Conservation (phyloP, 352 stramenopile genomes). For the Globisporangium takayamanum region DNA sequence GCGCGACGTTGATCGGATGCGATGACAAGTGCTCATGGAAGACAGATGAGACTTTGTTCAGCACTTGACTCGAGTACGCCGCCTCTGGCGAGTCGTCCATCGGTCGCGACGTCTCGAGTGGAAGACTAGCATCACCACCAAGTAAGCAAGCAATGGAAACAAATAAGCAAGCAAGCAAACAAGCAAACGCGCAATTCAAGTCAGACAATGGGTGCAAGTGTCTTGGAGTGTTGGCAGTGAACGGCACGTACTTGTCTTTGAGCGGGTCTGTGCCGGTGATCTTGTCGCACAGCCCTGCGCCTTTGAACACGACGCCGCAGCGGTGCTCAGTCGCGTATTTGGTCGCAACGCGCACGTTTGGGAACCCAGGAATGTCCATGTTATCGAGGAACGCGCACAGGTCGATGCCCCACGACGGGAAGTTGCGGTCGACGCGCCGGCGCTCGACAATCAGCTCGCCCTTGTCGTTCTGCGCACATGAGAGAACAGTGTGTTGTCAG, state of each 20-base stretch:
- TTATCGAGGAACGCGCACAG: conserved; percentile 73
- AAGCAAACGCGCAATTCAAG: neutral
- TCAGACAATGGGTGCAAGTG: neutral
- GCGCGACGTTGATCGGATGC: conserved; percentile 75
- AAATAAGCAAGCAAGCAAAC: neutral
- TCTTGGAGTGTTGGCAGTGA: neutral
- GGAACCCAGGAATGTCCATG: conserved; percentile 51
- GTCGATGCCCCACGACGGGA: conserved; percentile 75
- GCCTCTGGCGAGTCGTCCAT: conserved; percentile 60
- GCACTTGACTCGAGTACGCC: conserved; percentile 67
- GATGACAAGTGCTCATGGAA: conserved; percentile 56
- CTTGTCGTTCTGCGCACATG: conserved; percentile 34
- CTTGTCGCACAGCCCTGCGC: conserved; percentile 69
- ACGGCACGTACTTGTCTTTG: conserved; percentile 71
- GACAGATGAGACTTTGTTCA: conserved; percentile 70
- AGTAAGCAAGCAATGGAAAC: too few species aligned
- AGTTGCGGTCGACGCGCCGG: conserved; percentile 81
- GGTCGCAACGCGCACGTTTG: conserved; percentile 55
- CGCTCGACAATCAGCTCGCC: conserved; percentile 58
- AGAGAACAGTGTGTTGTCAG: neutral
- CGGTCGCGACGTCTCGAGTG: conserved; percentile 48
- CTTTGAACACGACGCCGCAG: conserved; percentile 84
- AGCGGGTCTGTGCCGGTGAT: conserved; percentile 85
- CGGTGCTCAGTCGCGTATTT: conserved; percentile 88
- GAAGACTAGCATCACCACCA: conserved; percentile 30